Evolutionary conservation across 495 filamentous ascomycete species (phyloP), one percentile per base, ranked within the genome.

Genomic region (Trichocladium uniseriatum): DNA sequence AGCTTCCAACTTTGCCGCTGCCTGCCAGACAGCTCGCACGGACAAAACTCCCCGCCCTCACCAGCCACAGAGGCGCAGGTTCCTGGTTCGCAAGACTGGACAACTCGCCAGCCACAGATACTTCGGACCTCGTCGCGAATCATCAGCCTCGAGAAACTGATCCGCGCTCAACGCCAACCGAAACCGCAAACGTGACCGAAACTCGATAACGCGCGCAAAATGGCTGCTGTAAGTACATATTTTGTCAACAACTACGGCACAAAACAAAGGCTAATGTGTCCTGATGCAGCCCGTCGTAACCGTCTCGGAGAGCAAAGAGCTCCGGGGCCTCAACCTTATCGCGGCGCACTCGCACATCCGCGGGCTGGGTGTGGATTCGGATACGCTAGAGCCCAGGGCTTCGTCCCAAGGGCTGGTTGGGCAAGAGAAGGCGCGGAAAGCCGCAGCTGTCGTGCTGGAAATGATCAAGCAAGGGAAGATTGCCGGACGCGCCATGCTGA

Each of bases 401-500:
- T 77, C 82, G n/a, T 95, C 89, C 0, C 91, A 96, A 65, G 92
- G 92, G n/a, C 79, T 99, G 22, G 92, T 99, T 5, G 92, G 92
- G 34, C 92, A 99, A 69, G 82, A 95, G 59, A 91, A 91, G 67
- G 94, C 92, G 35, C 83, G 92, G 39, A 97, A 95, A 69, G 92
- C 92, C 0, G 92, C 92, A 2, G 91, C 89, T 1, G 82, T 99
- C 18, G 90, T 99, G 51, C 64, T 99, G 52, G 87, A 96, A 67
- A 97, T 99, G 90, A 94, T 94, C 51, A 95, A 92, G 69, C 87
- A 94, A 58, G 91, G 91, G 55, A 97, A 95, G 69, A 97, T 99
- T 70, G 94, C 94, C 41, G 92, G 92, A 38, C 80, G 91, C 55
- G 92, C 92, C 15, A 86, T 97, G 16, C 72, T 99, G 54, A 95